A percentile compares a stretch with the other conserved stretches of the same genome.
phyloP scores from a whole-genome alignment of 2,329 filamentous ascomycete genomes.

The Hypoxylon sp. region DNA sequence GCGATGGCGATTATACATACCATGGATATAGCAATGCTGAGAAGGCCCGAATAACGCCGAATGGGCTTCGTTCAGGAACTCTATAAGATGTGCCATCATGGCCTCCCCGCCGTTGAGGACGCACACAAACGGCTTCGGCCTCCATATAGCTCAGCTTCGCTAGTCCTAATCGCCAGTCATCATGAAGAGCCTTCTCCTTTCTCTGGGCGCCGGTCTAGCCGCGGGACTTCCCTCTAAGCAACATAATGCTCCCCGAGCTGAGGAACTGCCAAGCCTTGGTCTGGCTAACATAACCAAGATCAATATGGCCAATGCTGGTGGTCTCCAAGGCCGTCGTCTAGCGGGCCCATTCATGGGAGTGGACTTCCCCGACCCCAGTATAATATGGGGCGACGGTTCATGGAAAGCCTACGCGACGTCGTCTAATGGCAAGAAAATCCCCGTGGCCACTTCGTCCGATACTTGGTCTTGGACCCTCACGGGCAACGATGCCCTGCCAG shows the following conservation, averaged over 20 bases:
- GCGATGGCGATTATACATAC: conserved; percentile 13
- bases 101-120: no score
- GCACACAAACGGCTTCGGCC: neutral
- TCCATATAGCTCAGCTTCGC: neutral
- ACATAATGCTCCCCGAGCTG: conserved; percentile 22
- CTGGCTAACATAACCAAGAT: conserved; percentile 48
- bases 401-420: conserved; percentile 52
- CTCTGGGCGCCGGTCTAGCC: conserved; percentile 42
- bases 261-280: conserved; percentile 39
- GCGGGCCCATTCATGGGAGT: conserved; percentile 44
- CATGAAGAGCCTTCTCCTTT: conserved; percentile 47
- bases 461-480: conserved; percentile 47
- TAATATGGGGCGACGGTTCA: conserved; percentile 49
- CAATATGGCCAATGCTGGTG: conserved; percentile 24
- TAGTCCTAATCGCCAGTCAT: conserved; percentile 6
- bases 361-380: conserved; percentile 49
- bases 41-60: conserved; percentile 37
- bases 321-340: conserved; percentile 41
- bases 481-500: conserved; percentile 46
- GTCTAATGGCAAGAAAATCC: conserved; percentile 47
- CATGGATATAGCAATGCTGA: conserved; percentile 12
- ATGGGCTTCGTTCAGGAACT: neutral
- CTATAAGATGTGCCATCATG: conserved; percentile 31
- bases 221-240: conserved; percentile 39
- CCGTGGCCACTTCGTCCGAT: conserved; percentile 49